phyloP scores from a whole-genome alignment of 2,329 filamentous ascomycete genomes.

The Aspergillus glaucus region DNA sequence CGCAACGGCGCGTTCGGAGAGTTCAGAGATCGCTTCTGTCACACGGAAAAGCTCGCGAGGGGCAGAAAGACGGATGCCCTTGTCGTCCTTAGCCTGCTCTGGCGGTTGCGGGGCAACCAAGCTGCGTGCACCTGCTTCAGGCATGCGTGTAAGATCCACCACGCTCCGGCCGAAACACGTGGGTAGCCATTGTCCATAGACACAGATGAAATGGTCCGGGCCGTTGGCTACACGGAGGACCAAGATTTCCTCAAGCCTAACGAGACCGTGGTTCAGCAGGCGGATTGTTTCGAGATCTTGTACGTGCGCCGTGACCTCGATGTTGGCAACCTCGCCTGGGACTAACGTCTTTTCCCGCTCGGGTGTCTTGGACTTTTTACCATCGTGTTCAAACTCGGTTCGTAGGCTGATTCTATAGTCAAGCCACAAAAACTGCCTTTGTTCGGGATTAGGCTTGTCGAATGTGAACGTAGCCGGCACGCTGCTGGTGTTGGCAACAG shows the following conservation, averaged over 20 bases:
- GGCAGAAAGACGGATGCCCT: constrained; percentile 61
- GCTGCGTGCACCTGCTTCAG: constrained; percentile 70
- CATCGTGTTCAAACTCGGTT: constrained; percentile 33
- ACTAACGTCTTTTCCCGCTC: constrained; percentile 59
- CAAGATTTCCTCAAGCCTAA: constrained; percentile 73
- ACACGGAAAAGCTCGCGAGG: constrained; percentile 85
- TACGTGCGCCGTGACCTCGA: constrained; percentile 63
- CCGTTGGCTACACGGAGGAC: constrained; percentile 78
- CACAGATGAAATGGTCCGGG: constrained; percentile 83
- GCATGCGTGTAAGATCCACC: constrained; percentile 80
- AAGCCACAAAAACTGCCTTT: constrained; percentile 60
- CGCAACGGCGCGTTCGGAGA: constrained; percentile 53
- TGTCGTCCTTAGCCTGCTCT: constrained; percentile 26
- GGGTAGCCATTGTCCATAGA: constrained; percentile 71
- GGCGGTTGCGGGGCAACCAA: constrained; percentile 35
- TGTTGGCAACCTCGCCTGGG: constrained; percentile 74
- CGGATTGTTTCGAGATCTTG: constrained; percentile 58
- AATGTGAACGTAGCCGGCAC: constrained; percentile 76
- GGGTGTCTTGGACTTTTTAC: constrained; percentile 20
- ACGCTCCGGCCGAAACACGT: constrained; percentile 79
- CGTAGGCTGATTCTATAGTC: constrained; percentile 57
- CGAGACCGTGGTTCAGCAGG: constrained; percentile 62
- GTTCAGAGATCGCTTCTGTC: constrained; percentile 67
- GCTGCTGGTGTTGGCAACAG: constrained; percentile 85
- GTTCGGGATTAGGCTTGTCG: constrained; percentile 56